Conservation (phyloP, 768 basidiomycete species). For the Tylopilus plumbeoviolaceoides region DNA sequence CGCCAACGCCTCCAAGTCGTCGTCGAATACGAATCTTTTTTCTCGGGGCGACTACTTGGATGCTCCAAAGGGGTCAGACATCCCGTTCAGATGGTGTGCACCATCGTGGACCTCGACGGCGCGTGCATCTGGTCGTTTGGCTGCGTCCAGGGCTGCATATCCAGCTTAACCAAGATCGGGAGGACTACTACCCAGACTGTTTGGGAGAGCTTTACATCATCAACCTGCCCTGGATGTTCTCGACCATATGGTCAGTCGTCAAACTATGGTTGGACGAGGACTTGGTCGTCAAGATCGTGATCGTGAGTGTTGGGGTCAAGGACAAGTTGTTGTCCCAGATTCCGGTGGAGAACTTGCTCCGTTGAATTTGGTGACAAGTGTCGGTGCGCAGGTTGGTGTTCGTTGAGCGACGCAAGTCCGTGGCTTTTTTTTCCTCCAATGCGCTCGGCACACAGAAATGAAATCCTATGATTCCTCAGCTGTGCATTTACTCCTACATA, state of each 20-base stretch:
- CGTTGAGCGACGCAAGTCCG: slow-evolving; percentile 85
- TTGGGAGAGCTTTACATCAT: slow-evolving; percentile 99
- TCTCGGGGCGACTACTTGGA: slow-evolving; percentile 75
- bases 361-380: slow-evolving; percentile 83
- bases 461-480: too few relatives aligned
- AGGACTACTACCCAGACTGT: slow-evolving; percentile 87
- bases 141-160: slow-evolving; percentile 89
- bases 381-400: slow-evolving; percentile 75
- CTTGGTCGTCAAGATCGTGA: slow-evolving; percentile 91
- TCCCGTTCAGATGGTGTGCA: slow-evolving; percentile 95
- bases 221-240: slow-evolving; percentile 94
- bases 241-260: slow-evolving; percentile 81
- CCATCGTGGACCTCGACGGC: slow-evolving; percentile 85
- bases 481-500: too few relatives aligned
- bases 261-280: slow-evolving; percentile 95
- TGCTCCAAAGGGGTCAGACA: slow-evolving; percentile 69
- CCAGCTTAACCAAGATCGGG: slow-evolving; percentile 67
- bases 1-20: slow-evolving; percentile 88
- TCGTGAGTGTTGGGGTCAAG: slow-evolving; percentile 75
- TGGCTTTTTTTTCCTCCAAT: slow-evolving; percentile 35
- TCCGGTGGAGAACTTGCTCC: slow-evolving; percentile 79
- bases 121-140: slow-evolving; percentile 76
- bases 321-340: slow-evolving; percentile 79
- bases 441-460: too few relatives aligned
- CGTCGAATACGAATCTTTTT: slow-evolving; percentile 88